phyloP scores from a whole-genome alignment of 805 yeast species.

The Tetrapisispora phaffii region DNA sequence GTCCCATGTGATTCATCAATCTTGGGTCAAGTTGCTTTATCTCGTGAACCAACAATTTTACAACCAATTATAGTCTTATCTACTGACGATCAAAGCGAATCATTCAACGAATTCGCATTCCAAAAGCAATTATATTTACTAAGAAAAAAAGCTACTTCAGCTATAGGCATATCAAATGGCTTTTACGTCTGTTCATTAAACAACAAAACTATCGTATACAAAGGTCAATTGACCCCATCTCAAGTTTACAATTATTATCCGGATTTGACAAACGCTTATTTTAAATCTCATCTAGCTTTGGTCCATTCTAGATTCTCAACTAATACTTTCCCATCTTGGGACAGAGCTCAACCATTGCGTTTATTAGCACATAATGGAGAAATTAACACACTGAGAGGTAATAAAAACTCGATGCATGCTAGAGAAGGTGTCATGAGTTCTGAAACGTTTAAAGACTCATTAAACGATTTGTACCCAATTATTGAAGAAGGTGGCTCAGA shows the following conservation, averaged over 20 bases:
- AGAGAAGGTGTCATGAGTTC: constrained; percentile 95
- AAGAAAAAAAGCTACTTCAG: constrained; percentile 81
- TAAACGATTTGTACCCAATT: constrained; percentile 85
- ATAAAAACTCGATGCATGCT: constrained; percentile 98
- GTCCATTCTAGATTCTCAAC: constrained; percentile 97
- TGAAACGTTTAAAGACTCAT: constrained; percentile 76
- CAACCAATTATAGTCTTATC: constrained; percentile 86
- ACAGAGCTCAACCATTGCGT: constrained; percentile 95
- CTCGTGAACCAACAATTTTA: constrained; percentile 82
- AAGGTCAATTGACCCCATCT: constrained; percentile 94
- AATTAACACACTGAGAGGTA: constrained; percentile 92
- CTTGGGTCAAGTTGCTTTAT: constrained; percentile 87
- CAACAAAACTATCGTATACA: constrained; percentile 83
- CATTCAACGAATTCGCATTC: constrained; percentile 33
- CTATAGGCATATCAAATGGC: constrained; percentile 94
- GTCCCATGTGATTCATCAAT: constrained; percentile 94
- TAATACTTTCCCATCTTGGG: constrained; percentile 99
- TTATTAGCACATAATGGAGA: constrained; percentile 99
- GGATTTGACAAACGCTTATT: constrained; percentile 83
- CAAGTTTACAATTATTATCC: constrained; percentile 93
- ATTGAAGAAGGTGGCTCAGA: constrained; percentile 98
- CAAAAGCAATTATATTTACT: constrained; percentile 77
- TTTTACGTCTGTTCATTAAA: constrained; percentile 91
- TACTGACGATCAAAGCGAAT: constrained; percentile 1
- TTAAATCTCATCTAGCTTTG: constrained; percentile 88